phyloP scores from a whole-genome alignment of 169 alveolate species.

The Eimeria tenella region DNA sequence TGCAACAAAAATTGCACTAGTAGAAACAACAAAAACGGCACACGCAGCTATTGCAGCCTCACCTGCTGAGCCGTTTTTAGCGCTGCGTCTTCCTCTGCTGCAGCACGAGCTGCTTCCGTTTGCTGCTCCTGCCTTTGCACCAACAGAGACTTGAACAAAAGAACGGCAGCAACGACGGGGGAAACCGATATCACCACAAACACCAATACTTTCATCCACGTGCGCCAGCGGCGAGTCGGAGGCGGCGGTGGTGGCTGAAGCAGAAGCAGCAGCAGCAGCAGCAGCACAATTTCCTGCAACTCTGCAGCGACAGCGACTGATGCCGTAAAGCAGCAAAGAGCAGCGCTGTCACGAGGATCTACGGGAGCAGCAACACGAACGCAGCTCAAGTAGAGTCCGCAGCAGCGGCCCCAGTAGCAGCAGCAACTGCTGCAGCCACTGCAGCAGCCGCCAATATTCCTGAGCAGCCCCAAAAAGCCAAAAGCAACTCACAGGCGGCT shows the following conservation, averaged over 20 bases:
- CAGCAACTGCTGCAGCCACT: background rate
- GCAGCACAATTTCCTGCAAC: background rate
- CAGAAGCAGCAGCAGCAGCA: constrained; percentile 15
- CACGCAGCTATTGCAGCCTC: background rate
- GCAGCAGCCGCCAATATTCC: background rate
- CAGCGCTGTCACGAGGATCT: background rate
- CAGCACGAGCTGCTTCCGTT: background rate
- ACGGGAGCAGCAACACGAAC: background rate
- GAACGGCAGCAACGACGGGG: constrained; percentile 32
- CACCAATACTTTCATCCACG: constrained; percentile 45
- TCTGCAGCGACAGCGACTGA: background rate
- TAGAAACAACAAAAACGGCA: constrained; percentile 5
- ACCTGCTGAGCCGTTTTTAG: constrained; percentile 43
- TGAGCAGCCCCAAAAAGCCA: background rate
- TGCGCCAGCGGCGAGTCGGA: constrained; percentile 36
- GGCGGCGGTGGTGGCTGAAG: constrained; percentile 40
- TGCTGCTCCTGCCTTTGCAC: constrained; percentile 61
- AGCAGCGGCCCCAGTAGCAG: background rate
- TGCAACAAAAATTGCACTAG: background rate
- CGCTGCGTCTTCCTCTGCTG: background rate
- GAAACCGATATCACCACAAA: constrained; percentile 15
- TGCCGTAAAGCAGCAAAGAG: background rate
- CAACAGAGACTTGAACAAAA: constrained; percentile 49
- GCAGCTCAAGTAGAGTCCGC: background rate
- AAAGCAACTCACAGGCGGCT: constrained; percentile 41